phyloP scores from a whole-genome alignment of 805 yeast species.

The Candida loeiensis region DNA sequence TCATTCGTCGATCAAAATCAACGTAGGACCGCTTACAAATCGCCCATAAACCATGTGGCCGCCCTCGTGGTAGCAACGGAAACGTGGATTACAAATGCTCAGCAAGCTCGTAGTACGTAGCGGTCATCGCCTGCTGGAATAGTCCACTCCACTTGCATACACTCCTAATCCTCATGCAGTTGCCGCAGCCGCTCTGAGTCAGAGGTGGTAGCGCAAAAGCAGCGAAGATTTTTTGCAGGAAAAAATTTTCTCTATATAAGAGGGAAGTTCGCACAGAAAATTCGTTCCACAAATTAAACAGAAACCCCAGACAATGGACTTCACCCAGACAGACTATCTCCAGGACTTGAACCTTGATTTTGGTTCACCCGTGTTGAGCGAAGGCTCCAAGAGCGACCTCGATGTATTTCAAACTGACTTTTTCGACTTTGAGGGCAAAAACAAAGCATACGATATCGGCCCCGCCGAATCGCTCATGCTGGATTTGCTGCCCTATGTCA shows the following conservation, averaged over 20 bases:
- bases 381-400: slow-evolving; percentile 25
- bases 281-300: not conserved
- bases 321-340: slow-evolving; percentile 40
- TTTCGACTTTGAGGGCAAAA: slow-evolving; percentile 35
- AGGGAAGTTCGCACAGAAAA: not conserved
- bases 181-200: slow-evolving; percentile 1
- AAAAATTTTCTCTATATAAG: not conserved
- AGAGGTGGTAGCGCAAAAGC: not conserved
- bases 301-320: slow-evolving; percentile 27
- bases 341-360: slow-evolving; percentile 39
- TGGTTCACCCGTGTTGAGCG: slow-evolving; percentile 16
- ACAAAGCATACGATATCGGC: slow-evolving; percentile 12
- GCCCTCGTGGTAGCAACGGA: no score
- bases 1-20: slow-evolving; percentile 1
- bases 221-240: not conserved
- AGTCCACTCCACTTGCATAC: no score
- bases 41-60: no score
- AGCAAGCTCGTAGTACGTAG: no score
- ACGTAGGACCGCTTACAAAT: not conserved
- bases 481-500: not conserved
- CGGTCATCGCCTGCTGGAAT: no score
- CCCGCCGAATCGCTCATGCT: not conserved
- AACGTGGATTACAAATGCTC: not conserved
- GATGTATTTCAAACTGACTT: slow-evolving; percentile 40
- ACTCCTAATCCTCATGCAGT: not conserved